Percentiles rank a stretch among this genome's conserved stretches.
These are phyloP conservation scores for Alectoria sarmentosa DNA, from an alignment of 495 filamentous ascomycete genomes.

Conservation along the genomic window DNA sequence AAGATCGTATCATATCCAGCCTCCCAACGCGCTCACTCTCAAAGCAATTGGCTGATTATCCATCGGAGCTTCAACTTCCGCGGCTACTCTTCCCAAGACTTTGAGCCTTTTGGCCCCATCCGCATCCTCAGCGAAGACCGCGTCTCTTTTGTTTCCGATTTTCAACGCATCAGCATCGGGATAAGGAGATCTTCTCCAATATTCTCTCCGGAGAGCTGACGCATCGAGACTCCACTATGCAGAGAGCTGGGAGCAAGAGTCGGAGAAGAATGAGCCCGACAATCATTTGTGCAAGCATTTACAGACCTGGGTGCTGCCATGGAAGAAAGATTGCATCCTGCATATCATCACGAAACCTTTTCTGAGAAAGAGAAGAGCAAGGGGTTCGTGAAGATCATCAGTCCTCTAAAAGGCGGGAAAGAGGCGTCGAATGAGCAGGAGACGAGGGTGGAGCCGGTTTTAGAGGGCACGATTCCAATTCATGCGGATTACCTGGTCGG, in stretches of 20 bases:
- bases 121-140: constrained; percentile 82
- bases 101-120: constrained; percentile 58
- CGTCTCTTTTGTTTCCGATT: constrained; percentile 58
- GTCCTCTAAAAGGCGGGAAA: constrained; percentile 56
- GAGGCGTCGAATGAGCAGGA: constrained; percentile 53
- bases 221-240: constrained; percentile 69
- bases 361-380: constrained; percentile 59
- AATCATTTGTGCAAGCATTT: constrained; percentile 63
- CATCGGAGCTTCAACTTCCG: constrained; percentile 82
- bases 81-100: constrained; percentile 58
- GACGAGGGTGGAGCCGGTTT: constrained; percentile 47
- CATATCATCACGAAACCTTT: constrained; percentile 62
- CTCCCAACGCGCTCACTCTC: constrained; percentile 57
- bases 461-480: constrained; percentile 62
- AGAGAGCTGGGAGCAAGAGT: constrained; percentile 39
- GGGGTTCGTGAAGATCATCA: constrained; percentile 60
- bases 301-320: too few relatives aligned
- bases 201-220: constrained; percentile 74
- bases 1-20: constrained; percentile 44
- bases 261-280: constrained; percentile 63
- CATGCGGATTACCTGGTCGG: constrained; percentile 76
- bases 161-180: constrained; percentile 72
- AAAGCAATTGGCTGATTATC: constrained; percentile 78
- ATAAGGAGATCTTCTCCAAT: constrained; percentile 81
- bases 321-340: constrained; percentile 57